These are phyloP conservation scores for Microstegium vimineum DNA, from an alignment of 176 grass and related monocot genomes.

Conservation along the genomic window DNA sequence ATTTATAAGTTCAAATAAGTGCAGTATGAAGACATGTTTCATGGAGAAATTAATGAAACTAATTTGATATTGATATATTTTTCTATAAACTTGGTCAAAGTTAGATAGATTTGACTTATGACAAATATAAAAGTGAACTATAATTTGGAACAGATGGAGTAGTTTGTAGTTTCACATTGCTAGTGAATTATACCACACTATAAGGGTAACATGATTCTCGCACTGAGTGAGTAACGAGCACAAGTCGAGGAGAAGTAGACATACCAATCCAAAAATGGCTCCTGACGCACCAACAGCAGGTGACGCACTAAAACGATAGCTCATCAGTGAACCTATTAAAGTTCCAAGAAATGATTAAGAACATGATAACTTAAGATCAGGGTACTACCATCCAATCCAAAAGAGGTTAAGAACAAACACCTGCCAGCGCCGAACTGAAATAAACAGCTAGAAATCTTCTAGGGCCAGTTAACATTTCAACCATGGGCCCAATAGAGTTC, in stretches of 20 bases:
- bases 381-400: background rate
- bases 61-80: background rate
- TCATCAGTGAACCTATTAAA: conserved; percentile 82
- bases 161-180: background rate
- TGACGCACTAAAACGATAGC: conserved; percentile 49
- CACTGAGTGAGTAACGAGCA: background rate
- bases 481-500: conserved; percentile 80
- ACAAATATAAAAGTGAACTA: background rate
- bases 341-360: conserved; percentile 20
- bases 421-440: conserved; percentile 71
- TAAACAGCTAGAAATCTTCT: conserved; percentile 77
- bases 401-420: conserved; percentile 36
- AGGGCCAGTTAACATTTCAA: conserved; percentile 72
- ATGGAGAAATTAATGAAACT: background rate
- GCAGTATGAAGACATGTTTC: background rate
- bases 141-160: background rate
- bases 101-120: background rate
- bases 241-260: background rate
- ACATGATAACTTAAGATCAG: conserved; percentile 9
- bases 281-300: conserved; percentile 88
- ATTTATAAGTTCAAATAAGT: background rate
- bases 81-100: background rate
- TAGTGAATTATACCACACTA: background rate
- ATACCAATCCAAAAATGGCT: conserved; percentile 92
- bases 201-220: background rate